Evolutionary conservation across 169 alveolate species (phyloP).

Genomic region (Plasmodium vinckei): DNA sequence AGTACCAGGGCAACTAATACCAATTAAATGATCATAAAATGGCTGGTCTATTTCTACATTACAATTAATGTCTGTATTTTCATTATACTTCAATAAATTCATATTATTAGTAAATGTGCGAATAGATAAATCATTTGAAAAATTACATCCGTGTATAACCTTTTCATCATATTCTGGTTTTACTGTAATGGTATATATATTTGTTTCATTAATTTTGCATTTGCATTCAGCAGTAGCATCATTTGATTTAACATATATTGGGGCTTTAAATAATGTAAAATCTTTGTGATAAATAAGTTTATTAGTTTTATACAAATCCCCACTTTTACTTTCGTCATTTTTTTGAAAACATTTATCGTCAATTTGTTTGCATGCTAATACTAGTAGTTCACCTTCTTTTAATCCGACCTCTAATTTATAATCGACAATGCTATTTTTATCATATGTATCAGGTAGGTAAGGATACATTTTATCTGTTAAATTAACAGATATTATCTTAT

Average conservation of each 20-base stretch:
- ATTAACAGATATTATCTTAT: slow-evolving; percentile 34
- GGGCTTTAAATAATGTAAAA: slow-evolving; percentile 52
- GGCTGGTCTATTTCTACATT: slow-evolving; percentile 3
- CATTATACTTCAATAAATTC: slow-evolving; percentile 4
- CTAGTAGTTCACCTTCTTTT: slow-evolving; percentile 39
- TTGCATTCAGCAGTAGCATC: slow-evolving; percentile 23
- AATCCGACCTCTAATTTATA: slow-evolving; percentile 18
- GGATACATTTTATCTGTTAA: slow-evolving; percentile 30
- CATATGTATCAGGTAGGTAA: slow-evolving; percentile 1
- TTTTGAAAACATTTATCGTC: slow-evolving; percentile 45
- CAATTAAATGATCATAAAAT: slow-evolving; percentile 38
- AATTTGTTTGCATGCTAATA: slow-evolving; percentile 49
- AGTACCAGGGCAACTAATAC: slow-evolving; percentile 54
- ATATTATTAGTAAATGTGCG: slow-evolving; percentile 24
- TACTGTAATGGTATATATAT: background rate
- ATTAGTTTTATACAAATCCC: slow-evolving; percentile 35
- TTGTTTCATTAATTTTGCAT: slow-evolving; percentile 4
- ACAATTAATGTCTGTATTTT: slow-evolving; percentile 39
- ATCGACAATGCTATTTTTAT: background rate
- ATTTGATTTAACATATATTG: slow-evolving; percentile 19
- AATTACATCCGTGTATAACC: slow-evolving; percentile 55
- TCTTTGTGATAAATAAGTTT: slow-evolving; percentile 52
- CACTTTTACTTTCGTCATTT: background rate
- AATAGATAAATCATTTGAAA: slow-evolving; percentile 16
- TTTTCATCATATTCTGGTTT: slow-evolving; percentile 29